Percentiles rank a stretch among this genome's conserved stretches.
phyloP scores from a whole-genome alignment of 2,329 filamentous ascomycete genomes.

The Penicillium sclerotigenum region DNA sequence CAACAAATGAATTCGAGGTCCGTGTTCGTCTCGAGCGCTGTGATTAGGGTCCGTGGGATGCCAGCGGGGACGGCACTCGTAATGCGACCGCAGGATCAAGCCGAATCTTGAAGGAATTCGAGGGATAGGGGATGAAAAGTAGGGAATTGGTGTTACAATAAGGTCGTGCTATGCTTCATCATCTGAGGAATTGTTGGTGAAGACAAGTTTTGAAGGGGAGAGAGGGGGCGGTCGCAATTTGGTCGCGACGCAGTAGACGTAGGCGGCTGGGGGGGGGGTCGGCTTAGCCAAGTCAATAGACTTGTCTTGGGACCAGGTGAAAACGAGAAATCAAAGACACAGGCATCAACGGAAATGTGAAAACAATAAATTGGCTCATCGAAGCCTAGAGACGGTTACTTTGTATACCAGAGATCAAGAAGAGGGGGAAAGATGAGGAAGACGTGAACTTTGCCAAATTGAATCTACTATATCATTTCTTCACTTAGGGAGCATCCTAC shows the following conservation, averaged over 20 bases:
- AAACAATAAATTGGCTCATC: not conserved
- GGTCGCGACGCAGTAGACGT: slow-evolving; percentile 12
- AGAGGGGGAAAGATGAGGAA: slow-evolving; percentile 1
- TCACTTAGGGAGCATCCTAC: too few relatives aligned
- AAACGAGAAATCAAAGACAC: not conserved
- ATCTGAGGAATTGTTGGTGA: slow-evolving; percentile 18
- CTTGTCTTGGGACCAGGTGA: slow-evolving; percentile 6
- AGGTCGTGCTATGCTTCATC: slow-evolving; percentile 25
- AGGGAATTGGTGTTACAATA: slow-evolving; percentile 24
- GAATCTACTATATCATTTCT: not conserved
- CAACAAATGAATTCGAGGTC: slow-evolving; percentile 15
- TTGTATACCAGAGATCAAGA: not conserved
- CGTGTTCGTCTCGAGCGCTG: slow-evolving; percentile 23
- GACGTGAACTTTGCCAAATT: not conserved
- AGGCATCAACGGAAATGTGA: not conserved
- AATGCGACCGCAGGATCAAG: slow-evolving; percentile 24
- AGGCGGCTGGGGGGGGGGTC: slow-evolving; percentile 13
- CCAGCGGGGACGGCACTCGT: slow-evolving; percentile 29
- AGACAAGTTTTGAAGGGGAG: slow-evolving; percentile 14
- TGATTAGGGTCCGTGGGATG: slow-evolving; percentile 28
- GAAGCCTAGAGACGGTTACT: not conserved
- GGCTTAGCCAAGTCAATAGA: slow-evolving; percentile 11
- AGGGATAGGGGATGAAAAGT: slow-evolving; percentile 10
- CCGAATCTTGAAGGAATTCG: slow-evolving; percentile 18
- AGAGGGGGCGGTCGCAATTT: slow-evolving; percentile 16